These are phyloP conservation scores for Priceomyces medius DNA, from an alignment of 805 yeast species.

Conservation along the genomic window DNA sequence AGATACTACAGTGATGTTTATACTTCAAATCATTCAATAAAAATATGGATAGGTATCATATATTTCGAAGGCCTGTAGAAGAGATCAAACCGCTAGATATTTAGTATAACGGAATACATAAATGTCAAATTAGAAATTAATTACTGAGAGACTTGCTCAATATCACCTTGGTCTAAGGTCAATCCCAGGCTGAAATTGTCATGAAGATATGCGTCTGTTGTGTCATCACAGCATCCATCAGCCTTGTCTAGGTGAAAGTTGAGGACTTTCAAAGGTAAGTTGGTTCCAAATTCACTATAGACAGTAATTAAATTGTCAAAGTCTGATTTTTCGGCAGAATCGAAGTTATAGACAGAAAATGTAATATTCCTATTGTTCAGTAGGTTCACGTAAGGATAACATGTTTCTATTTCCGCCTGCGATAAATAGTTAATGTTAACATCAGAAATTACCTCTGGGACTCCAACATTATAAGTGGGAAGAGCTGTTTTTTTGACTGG, in stretches of 20 bases:
- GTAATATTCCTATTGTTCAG: slow-evolving; percentile 29
- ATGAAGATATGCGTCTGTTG: slow-evolving; percentile 8
- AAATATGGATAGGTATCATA: no score
- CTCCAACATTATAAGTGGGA: slow-evolving; percentile 12
- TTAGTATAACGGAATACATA: no score
- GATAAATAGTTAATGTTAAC: slow-evolving; percentile 36
- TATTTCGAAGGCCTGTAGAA: no score
- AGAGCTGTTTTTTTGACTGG: slow-evolving; percentile 23
- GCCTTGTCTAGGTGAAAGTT: slow-evolving; percentile 8
- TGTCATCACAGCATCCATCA: background rate
- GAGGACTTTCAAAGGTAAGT: slow-evolving; percentile 17
- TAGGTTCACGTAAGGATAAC: slow-evolving; percentile 37
- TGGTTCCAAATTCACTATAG: slow-evolving; percentile 27
- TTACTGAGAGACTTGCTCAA: background rate
- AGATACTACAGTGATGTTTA: no score
- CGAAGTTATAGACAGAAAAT: slow-evolving; percentile 28
- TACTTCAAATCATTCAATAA: no score
- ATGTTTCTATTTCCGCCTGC: slow-evolving; percentile 58
- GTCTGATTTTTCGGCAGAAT: slow-evolving; percentile 7
- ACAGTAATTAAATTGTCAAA: slow-evolving; percentile 16
- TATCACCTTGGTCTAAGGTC: slow-evolving; percentile 10
- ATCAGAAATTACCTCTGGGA: slow-evolving; percentile 4
- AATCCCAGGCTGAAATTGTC: slow-evolving; percentile 11
- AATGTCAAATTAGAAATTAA: no score
- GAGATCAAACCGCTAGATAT: no score